A percentile compares a stretch with the other conserved stretches of the same genome.
These are phyloP conservation scores for Chaetomiaceae sp. DNA, from an alignment of 2,329 filamentous ascomycete genomes.

Conservation along the genomic window DNA sequence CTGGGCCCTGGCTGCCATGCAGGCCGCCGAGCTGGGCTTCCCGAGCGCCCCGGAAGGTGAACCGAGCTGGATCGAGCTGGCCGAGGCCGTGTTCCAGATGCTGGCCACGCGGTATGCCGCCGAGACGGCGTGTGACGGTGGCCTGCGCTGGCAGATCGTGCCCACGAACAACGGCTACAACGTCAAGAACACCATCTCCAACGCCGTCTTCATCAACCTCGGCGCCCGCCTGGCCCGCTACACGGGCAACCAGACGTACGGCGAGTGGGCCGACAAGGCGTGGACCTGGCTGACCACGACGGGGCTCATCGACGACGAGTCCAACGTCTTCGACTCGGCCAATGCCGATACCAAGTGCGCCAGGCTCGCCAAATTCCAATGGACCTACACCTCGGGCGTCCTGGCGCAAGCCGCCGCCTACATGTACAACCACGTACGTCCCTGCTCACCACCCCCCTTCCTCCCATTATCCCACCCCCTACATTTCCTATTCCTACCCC, in stretches of 20 bases:
- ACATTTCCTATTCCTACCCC: too few relatives aligned
- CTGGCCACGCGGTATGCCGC: constrained; percentile 58
- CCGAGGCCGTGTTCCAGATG: constrained; percentile 65
- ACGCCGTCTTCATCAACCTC: constrained; percentile 55
- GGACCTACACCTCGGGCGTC: constrained; percentile 61
- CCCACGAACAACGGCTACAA: constrained; percentile 67
- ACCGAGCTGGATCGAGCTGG: constrained; percentile 60
- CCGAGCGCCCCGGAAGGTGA: constrained; percentile 50
- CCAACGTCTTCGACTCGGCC: constrained; percentile 59
- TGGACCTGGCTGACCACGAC: constrained; percentile 57
- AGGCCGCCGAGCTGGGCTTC: constrained; percentile 61
- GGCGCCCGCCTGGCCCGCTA: constrained; percentile 67
- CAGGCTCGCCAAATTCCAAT: constrained; percentile 56
- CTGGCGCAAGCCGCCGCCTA: constrained; percentile 59
- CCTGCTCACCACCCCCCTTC: background rate
- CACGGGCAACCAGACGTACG: constrained; percentile 61
- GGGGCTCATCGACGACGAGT: constrained; percentile 54
- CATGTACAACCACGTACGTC: constrained; percentile 55
- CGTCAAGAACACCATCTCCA: constrained; percentile 56
- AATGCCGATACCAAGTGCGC: constrained; percentile 54
- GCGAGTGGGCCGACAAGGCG: constrained; percentile 53
- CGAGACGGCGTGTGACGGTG: constrained; percentile 59
- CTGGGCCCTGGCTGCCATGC: constrained; percentile 65
- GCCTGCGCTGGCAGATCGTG: constrained; percentile 73
- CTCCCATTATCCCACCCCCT: background rate